These are phyloP conservation scores for Spiraea crenata DNA, from an alignment of 331 rosid genomes.

Conservation along the genomic window DNA sequence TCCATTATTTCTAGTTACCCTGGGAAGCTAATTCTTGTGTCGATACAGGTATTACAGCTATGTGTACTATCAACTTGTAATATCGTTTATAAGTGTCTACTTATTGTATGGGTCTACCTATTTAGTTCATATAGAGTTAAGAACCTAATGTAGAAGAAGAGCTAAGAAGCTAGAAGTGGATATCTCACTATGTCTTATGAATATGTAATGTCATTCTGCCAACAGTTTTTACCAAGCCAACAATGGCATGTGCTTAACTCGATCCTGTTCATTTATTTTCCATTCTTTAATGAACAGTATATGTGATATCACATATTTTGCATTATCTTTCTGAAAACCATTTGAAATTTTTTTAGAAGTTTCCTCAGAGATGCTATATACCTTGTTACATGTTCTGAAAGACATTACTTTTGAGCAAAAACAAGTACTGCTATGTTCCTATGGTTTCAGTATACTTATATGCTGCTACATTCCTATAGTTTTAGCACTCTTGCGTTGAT, in stretches of 20 bases:
- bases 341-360: background rate
- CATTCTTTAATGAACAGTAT: too few relatives aligned
- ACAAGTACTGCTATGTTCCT: background rate
- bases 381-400: constrained; percentile 1
- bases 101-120: background rate
- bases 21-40: constrained; percentile 70
- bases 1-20: constrained; percentile 73
- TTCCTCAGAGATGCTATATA: background rate
- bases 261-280: background rate
- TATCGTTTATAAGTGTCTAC: background rate
- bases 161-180: background rate
- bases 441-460: too few relatives aligned
- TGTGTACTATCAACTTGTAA: constrained; percentile 9
- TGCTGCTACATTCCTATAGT: background rate
- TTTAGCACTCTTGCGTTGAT: background rate
- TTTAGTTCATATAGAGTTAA: too few relatives aligned
- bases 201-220: constrained; percentile 1
- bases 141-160: too few relatives aligned
- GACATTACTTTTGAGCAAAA: background rate
- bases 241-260: background rate
- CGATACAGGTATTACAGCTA: constrained; percentile 62
- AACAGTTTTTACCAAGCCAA: background rate
- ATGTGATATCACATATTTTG: too few relatives aligned
- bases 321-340: background rate
- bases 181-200: background rate